These are phyloP conservation scores for Globisporangium canariense DNA, from an alignment of 352 stramenopile species.

Conservation along the genomic window DNA sequence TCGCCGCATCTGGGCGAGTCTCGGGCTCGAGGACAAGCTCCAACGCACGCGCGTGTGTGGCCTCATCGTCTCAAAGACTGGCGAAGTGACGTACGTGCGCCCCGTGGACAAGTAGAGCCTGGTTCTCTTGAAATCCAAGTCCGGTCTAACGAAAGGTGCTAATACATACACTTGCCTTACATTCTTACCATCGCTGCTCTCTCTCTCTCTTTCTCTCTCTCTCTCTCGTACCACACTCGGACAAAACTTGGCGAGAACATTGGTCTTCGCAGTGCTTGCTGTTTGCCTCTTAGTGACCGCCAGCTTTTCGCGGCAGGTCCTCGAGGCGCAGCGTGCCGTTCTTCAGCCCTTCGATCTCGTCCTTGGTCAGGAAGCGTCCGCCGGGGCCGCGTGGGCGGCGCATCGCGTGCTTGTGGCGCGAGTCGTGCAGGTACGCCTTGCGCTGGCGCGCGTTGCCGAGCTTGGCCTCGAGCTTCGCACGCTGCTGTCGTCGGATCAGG, in stretches of 20 bases:
- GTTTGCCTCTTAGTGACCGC: slow-evolving; percentile 9
- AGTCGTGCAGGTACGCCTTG: slow-evolving; percentile 86
- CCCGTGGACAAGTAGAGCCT: slow-evolving; percentile 44
- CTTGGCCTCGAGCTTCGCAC: slow-evolving; percentile 85
- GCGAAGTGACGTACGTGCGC: slow-evolving; percentile 72
- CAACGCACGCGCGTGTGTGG: slow-evolving; percentile 51
- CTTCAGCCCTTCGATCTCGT: slow-evolving; percentile 73
- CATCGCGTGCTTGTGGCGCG: slow-evolving; percentile 86
- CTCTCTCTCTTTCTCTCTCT: not conserved
- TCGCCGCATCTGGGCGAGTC: slow-evolving; percentile 78
- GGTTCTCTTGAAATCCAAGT: not conserved
- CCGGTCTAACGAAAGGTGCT: not conserved
- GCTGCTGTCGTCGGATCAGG: slow-evolving; percentile 84
- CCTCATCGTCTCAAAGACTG: slow-evolving; percentile 68
- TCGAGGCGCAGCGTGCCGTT: slow-evolving; percentile 62
- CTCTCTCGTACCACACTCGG: not conserved
- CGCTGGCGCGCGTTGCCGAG: slow-evolving; percentile 72
- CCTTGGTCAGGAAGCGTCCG: slow-evolving; percentile 80
- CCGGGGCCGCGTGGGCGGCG: slow-evolving; percentile 77
- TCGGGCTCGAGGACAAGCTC: slow-evolving; percentile 78
- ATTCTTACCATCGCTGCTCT: not conserved
- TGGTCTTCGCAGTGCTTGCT: not conserved
- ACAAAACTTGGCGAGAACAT: slow-evolving; percentile 1
- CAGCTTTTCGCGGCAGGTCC: slow-evolving; percentile 46
- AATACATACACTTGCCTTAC: slow-evolving; percentile 9